Base-by-base conservation (phyloP, 495 filamentous ascomycete species). In the Lasiosphaeris hirsuta region DNA sequence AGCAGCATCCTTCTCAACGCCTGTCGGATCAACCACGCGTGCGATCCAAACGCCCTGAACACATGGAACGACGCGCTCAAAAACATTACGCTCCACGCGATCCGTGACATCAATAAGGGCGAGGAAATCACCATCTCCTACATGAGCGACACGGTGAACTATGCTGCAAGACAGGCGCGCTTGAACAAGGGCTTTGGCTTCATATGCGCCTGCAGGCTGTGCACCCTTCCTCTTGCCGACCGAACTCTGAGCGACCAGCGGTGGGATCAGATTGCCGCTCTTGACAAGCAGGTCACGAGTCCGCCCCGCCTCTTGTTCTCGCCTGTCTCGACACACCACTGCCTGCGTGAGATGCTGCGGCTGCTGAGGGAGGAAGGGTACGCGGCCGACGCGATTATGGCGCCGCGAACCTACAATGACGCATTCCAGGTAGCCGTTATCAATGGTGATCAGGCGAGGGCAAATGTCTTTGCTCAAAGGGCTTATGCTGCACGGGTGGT, bases 91-190 rank as follows among this genome's bases (percentile, higher is more conserved):
- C 59, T 73, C 34, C 69, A 71, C 60, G 71, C 72, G 9, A 4
- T 64, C 10, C 47, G 54, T 19, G 62, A 68, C 41, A 65, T 71
- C 30, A 50, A 61, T 5, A 39, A 63, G 37, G 71, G 71, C 1
- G 70, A 74, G 57, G 71, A 74, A 56, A 68, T 74, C 48, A 72
- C 68, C 3, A 67, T 74, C 23, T 65, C 43, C 30, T 74, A 74
- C 52, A 56, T 73, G 4, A 44, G 14, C 40, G 34, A 34, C 36
- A 42, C 44, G 34, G 57, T 51, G 15, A 60, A 56, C 53, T 62
- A 62, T 39, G 37, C 42, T 40, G 30, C 36, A 18, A 60, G 64
- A 15, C 63, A 64, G 34, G 37, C 53, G n/a, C 30, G 34, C 46
- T 66, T 74, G 23, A 65, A 62, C 51, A 56, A 57, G 23, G 54